Percentiles rank a stretch among this genome's conserved stretches.
These are phyloP conservation scores for Fusarium sp. DNA, from an alignment of 2,329 filamentous ascomycete species.

Conservation along the genomic window DNA sequence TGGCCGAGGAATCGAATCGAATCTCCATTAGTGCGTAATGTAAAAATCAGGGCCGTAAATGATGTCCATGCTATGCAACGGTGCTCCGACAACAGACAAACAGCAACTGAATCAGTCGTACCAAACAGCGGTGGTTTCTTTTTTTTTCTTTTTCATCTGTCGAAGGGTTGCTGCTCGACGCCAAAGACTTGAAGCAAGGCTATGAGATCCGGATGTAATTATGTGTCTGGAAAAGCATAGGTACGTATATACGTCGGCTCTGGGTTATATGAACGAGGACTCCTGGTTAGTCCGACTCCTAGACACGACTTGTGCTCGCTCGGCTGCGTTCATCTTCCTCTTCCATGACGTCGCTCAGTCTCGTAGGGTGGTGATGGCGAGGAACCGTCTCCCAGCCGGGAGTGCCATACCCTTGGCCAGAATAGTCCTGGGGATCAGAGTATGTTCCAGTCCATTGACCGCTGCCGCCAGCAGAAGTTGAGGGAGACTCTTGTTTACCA, in stretches of 20 bases:
- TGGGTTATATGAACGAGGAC: slow-evolving; percentile 20
- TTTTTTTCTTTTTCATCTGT: slow-evolving; percentile 14
- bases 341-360: slow-evolving; percentile 89
- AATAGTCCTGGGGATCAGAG: slow-evolving; percentile 71
- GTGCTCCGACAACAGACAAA: slow-evolving; percentile 32
- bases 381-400: slow-evolving; percentile 84
- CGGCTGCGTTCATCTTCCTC: slow-evolving; percentile 87
- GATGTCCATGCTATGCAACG: slow-evolving; percentile 38
- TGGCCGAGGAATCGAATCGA: slow-evolving; percentile 16
- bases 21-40: slow-evolving; percentile 32
- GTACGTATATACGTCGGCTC: slow-evolving; percentile 35
- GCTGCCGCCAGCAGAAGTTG: slow-evolving; percentile 47
- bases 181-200: slow-evolving; percentile 18
- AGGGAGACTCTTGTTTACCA: slow-evolving; percentile 52
- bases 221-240: slow-evolving; percentile 22
- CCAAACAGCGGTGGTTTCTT: slow-evolving; percentile 10
- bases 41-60: slow-evolving; percentile 30
- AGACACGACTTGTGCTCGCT: slow-evolving; percentile 75
- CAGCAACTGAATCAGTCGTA: slow-evolving; percentile 20
- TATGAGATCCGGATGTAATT: slow-evolving; percentile 28
- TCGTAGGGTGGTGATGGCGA: slow-evolving; percentile 88
- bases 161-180: slow-evolving; percentile 13
- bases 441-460: slow-evolving; percentile 62
- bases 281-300: slow-evolving; percentile 45
- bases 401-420: slow-evolving; percentile 75